Conservation (phyloP, 768 basidiomycete species). For the Rhizopogon vesiculosus region DNA sequence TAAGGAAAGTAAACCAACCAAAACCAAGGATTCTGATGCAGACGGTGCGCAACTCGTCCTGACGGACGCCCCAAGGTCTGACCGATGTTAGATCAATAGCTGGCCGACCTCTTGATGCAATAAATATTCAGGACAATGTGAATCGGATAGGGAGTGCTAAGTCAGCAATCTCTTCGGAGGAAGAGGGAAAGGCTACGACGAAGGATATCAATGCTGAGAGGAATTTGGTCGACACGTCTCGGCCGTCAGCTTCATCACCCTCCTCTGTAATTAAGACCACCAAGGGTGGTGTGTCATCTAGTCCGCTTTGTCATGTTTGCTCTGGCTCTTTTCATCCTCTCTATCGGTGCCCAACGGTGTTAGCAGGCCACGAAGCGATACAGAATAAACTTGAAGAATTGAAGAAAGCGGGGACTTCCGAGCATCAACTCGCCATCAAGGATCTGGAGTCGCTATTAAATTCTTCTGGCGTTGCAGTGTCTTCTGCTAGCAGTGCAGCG, state of each 20-base stretch:
- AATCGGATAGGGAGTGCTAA: not conserved
- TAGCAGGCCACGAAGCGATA: constrained; percentile 38
- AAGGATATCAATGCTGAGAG: not conserved
- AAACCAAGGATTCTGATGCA: too few species aligned
- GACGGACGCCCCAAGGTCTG: not conserved
- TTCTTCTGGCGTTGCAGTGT: constrained; percentile 11
- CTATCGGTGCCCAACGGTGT: constrained; percentile 44
- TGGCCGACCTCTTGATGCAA: not conserved
- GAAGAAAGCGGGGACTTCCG: constrained; percentile 16
- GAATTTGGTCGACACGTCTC: not conserved
- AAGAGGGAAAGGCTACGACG: not conserved
- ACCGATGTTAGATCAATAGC: constrained; percentile 1
- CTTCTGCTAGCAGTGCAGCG: constrained; percentile 2
- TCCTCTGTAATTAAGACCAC: not conserved
- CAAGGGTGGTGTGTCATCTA: constrained; percentile 1
- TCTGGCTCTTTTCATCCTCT: constrained; percentile 42
- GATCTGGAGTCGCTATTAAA: constrained; percentile 35
- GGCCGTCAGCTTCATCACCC: not conserved
- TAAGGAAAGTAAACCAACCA: not conserved
- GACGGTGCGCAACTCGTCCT: not conserved
- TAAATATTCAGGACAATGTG: not conserved
- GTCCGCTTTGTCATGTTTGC: constrained; percentile 41
- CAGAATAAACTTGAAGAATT: constrained; percentile 42
- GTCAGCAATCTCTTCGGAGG: too few species aligned
- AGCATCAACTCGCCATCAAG: constrained; percentile 29